Evolutionary conservation across 176 grass and related monocot genomes (phyloP), one percentile per base, ranked within the genome.

Genomic region (Aegilops tauschii): DNA sequence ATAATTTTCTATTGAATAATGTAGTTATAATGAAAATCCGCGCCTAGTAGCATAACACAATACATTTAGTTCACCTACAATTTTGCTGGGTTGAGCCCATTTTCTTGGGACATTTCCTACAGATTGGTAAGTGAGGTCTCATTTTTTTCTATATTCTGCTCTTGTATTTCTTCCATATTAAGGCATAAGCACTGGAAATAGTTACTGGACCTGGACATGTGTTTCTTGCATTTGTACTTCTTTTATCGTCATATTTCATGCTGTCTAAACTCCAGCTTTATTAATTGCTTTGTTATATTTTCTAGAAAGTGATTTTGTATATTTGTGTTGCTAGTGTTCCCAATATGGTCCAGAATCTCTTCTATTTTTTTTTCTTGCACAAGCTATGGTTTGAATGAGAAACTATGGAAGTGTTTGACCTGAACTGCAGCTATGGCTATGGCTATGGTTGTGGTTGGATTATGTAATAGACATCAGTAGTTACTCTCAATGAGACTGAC

Each of bases 311-410:
- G 25, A 62, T 18, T n/a, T 23, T 40, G 36, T 23, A 42, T n/a
- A 50, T 10, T 75, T 30, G 17, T 76, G 34, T 31, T 84, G 58
- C 14, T 18, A 30, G 64, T 84, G 10, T 69, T 86, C 35, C 10
- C 27, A 83, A 45, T 81, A 68, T 85, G 56, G 32, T 61, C 27
- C 27, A 89, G 35, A 62, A 45, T 64, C 27, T 68, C 27, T 84
- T 44, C 9, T 73, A 30, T 32, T 14, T 63, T 16, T 20, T 20
- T 62, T 58, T 58, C 23, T 58, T 82, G 29, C 37, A 37, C 50
- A 86, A 32, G 13, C 6, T 86, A 90, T 69, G 29, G 50, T 73
- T 89, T 71, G 42, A 39, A 66, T 73, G 49, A 52, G 36, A 78
- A 47, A 49, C 29, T 64, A 21, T 76, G 36, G 69, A 90, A 34